These are phyloP conservation scores for Aureobasidium vineae DNA, from an alignment of 2,329 filamentous ascomycete genomes.

Conservation along the genomic window DNA sequence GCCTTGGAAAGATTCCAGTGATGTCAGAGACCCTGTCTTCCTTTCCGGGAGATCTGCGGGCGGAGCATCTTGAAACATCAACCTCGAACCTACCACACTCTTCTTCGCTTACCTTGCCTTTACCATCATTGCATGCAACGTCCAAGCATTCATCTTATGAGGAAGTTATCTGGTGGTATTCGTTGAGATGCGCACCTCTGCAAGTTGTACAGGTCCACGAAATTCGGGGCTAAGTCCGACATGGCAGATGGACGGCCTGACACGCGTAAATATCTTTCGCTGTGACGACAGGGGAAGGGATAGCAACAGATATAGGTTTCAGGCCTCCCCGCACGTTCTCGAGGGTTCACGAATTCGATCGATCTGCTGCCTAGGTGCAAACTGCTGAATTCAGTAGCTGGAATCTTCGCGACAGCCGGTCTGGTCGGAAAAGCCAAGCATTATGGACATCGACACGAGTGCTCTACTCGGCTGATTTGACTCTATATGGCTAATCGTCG, in stretches of 20 bases:
- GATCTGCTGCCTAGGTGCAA: rapidly evolving
- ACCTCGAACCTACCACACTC: not conserved
- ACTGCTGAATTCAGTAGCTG: not conserved
- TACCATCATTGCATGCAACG: not conserved
- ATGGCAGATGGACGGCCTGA: not conserved
- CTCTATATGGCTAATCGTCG: not conserved
- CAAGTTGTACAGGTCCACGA: not conserved
- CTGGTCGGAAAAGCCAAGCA: too few species aligned
- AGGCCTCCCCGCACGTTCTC: constrained; percentile 13
- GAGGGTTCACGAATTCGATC: not conserved
- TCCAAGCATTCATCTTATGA: not conserved
- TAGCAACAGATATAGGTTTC: not conserved
- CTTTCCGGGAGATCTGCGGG: not conserved
- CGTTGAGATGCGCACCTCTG: not conserved
- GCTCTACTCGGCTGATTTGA: not conserved
- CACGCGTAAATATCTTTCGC: not conserved
- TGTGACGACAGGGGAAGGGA: not conserved
- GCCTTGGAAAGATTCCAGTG: not conserved
- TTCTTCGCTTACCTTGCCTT: not conserved
- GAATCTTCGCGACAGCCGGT: not conserved
- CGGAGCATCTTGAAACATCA: constrained; percentile 3
- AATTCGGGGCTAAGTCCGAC: not conserved
- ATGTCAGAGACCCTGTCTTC: constrained; percentile 12
- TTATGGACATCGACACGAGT: too few species aligned
- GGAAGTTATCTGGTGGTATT: too few species aligned